Evolutionary conservation across 345 rosid species (phyloP).

Genomic region (Salix suchowensis): DNA sequence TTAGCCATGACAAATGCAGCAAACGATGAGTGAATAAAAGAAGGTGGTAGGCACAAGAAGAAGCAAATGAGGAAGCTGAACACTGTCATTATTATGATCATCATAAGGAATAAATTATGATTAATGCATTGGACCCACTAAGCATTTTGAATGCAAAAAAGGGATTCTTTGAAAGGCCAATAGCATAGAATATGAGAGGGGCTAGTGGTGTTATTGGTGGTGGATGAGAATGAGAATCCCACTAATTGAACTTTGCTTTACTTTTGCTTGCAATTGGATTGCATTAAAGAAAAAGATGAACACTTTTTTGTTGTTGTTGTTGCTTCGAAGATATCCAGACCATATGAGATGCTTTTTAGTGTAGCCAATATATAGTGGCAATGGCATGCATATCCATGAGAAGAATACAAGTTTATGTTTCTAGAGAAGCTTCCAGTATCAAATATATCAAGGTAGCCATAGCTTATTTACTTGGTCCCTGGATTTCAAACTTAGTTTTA

Average conservation of each 20-base stretch:
- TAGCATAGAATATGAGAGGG: conserved; percentile 26
- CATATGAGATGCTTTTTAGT: background rate
- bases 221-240: conserved; percentile 16
- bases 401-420: background rate
- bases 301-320: background rate
- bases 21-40: conserved; percentile 8
- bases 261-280: background rate
- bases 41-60: conserved; percentile 18
- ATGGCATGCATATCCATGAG: background rate
- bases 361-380: too few species aligned
- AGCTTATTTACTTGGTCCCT: too few species aligned
- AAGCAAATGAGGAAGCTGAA: conserved; percentile 25
- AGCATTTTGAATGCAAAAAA: conserved; percentile 26
- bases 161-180: conserved; percentile 1
- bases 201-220: background rate
- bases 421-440: background rate
- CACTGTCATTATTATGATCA: conserved; percentile 18
- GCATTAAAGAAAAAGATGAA: background rate
- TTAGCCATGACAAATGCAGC: conserved; percentile 34
- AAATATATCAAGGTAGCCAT: background rate
- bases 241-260: conserved; percentile 7
- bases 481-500: too few species aligned
- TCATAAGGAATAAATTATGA: conserved; percentile 23
- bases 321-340: background rate
- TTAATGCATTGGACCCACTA: conserved; percentile 60